phyloP scores from a whole-genome alignment of 768 basidiomycete genomes.

The Mycena chlorophos region DNA sequence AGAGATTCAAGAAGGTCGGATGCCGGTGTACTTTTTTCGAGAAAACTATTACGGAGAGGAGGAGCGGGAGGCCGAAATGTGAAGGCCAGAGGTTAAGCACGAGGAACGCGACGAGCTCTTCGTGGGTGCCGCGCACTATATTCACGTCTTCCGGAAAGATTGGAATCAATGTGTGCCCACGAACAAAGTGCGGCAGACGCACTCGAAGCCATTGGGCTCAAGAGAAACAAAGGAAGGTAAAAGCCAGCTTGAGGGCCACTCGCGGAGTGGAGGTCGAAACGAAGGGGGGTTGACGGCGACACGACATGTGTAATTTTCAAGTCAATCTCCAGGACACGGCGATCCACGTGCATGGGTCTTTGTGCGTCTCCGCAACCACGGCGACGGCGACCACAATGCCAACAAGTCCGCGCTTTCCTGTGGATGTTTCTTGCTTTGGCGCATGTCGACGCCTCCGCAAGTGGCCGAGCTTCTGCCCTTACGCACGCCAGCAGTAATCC shows the following conservation, averaged over 20 bases:
- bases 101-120: slow-evolving; percentile 42
- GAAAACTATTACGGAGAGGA: slow-evolving; percentile 40
- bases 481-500: slow-evolving; percentile 18
- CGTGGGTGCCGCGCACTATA: slow-evolving; percentile 43
- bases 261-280: slow-evolving; percentile 18
- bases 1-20: slow-evolving; percentile 48
- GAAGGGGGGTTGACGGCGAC: background rate
- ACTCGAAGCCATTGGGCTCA: no score
- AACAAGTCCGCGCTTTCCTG: background rate
- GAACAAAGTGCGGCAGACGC: no score
- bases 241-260: slow-evolving; percentile 18
- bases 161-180: no score
- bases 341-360: no score
- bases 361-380: no score
- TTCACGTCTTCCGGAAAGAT: slow-evolving; percentile 27
- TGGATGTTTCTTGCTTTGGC: background rate
- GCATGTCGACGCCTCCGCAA: background rate
- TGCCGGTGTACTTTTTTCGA: slow-evolving; percentile 46
- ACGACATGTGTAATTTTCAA: background rate
- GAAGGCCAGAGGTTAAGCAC: slow-evolving; percentile 52
- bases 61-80: slow-evolving; percentile 48
- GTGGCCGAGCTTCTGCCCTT: slow-evolving; percentile 14
- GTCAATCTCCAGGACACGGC: no score
- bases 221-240: slow-evolving; percentile 9
- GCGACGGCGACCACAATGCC: no score